These are phyloP conservation scores for Candida morakotiae DNA, from an alignment of 805 yeast species.

Conservation along the genomic window DNA sequence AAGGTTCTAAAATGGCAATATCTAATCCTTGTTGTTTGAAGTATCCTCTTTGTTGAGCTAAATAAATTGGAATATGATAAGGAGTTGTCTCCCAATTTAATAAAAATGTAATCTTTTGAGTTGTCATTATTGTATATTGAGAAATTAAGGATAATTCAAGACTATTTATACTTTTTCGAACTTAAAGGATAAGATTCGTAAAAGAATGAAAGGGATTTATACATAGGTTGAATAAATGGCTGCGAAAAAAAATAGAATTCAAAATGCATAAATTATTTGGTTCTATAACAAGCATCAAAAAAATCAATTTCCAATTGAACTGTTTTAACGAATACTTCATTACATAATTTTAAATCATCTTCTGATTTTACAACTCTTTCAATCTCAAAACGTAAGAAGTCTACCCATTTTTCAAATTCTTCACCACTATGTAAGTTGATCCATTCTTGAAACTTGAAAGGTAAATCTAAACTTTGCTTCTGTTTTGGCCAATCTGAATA, in stretches of 20 bases:
- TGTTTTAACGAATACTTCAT: constrained; percentile 26
- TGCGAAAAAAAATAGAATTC: not conserved
- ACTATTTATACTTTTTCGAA: not conserved
- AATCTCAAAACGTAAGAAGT: constrained; percentile 42
- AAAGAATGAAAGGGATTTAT: not conserved
- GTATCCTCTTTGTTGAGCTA: constrained; percentile 48
- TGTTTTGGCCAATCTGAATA: constrained; percentile 44
- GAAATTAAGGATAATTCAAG: not conserved
- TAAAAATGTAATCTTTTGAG: constrained; percentile 47
- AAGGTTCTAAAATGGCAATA: constrained; percentile 50
- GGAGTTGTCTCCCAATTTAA: constrained; percentile 56
- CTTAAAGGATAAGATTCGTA: too few species aligned
- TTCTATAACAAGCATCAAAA: constrained; percentile 44
- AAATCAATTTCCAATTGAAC: constrained; percentile 41
- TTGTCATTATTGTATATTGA: constrained; percentile 37
- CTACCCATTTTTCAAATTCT: constrained; percentile 45
- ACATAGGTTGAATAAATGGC: not conserved
- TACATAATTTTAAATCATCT: constrained; percentile 13
- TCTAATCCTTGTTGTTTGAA: constrained; percentile 49
- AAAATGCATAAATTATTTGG: not conserved
- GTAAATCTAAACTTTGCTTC: constrained; percentile 13
- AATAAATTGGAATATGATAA: constrained; percentile 50
- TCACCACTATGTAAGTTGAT: constrained; percentile 48
- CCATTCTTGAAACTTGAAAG: constrained; percentile 50
- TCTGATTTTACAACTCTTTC: constrained; percentile 29